These are phyloP conservation scores for Leishmania martiniquensis DNA, from an alignment of 208 protist genomes.

Conservation along the genomic window DNA sequence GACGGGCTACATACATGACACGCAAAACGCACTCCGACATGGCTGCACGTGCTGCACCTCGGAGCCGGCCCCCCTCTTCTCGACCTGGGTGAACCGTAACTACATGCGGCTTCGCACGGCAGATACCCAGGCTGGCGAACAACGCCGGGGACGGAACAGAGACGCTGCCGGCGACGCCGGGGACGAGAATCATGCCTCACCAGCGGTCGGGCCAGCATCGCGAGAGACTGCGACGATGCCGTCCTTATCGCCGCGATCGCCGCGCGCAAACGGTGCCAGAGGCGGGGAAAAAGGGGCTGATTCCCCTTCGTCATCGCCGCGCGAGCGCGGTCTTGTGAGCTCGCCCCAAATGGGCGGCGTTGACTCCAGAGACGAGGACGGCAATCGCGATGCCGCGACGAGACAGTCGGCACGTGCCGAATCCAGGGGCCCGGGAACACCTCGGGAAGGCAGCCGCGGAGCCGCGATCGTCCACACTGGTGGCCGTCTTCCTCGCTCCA, in stretches of 20 bases:
- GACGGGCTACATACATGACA: conserved; percentile 30
- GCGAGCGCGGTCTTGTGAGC: background rate
- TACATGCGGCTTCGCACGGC: conserved; percentile 27
- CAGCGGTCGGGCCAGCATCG: background rate
- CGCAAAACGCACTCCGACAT: conserved; percentile 27
- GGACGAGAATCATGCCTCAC: background rate
- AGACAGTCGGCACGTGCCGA: background rate
- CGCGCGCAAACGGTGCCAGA: background rate
- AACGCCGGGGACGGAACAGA: background rate
- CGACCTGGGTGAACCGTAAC: conserved; percentile 32
- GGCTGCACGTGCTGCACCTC: conserved; percentile 29
- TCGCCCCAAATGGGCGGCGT: background rate
- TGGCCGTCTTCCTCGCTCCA: background rate
- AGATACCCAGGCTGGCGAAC: background rate
- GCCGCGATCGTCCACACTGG: background rate
- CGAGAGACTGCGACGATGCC: background rate
- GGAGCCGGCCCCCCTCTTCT: conserved; percentile 29
- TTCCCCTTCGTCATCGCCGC: background rate
- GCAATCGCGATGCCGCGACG: background rate
- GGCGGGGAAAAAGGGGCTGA: too few species aligned
- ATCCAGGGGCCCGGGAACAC: background rate
- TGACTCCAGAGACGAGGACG: background rate
- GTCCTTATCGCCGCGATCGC: background rate
- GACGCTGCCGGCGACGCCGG: background rate
- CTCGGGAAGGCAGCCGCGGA: background rate